A percentile compares a stretch with the other conserved stretches of the same genome.
Evolutionary conservation across 1,284 basidiomycete species (phyloP).

Genomic region (Ustilago bromivora): DNA sequence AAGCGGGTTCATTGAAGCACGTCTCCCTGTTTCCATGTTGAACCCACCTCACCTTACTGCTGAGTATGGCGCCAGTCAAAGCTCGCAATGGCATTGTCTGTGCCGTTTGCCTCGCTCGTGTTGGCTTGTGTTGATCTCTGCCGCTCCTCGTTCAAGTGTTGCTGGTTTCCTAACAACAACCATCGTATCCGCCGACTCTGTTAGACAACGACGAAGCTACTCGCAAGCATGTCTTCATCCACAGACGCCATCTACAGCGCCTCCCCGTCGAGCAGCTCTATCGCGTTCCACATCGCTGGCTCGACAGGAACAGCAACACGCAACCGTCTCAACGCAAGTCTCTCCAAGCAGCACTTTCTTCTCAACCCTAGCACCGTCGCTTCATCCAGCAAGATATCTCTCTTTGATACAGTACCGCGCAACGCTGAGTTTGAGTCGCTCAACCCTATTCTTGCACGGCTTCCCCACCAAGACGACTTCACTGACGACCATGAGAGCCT

Average conservation of each 20-base stretch:
- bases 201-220: not conserved
- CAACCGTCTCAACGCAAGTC: constrained; percentile 24
- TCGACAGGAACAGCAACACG: constrained; percentile 20
- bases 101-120: too few species aligned
- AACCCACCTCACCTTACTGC: not conserved
- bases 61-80: too few species aligned
- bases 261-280: not conserved
- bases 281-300: constrained; percentile 18
- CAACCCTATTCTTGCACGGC: constrained; percentile 55
- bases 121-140: not conserved
- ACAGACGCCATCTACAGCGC: not conserved
- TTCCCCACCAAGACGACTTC: constrained; percentile 27
- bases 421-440: constrained; percentile 46
- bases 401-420: constrained; percentile 54
- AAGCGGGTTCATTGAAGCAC: constrained; percentile 12
- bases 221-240: not conserved
- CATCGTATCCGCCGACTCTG: not conserved
- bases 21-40: constrained; percentile 5
- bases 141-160: not conserved
- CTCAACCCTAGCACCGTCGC: constrained; percentile 26
- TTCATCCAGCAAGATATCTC: constrained; percentile 2
- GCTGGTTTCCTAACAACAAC: not conserved
- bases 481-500: constrained; percentile 7
- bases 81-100: not conserved
- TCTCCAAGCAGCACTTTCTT: constrained; percentile 43